A percentile compares a stretch with the other conserved stretches of the same genome.
Conservation (phyloP, 2,329 filamentous ascomycete species). For the Pezicula carpinea region DNA sequence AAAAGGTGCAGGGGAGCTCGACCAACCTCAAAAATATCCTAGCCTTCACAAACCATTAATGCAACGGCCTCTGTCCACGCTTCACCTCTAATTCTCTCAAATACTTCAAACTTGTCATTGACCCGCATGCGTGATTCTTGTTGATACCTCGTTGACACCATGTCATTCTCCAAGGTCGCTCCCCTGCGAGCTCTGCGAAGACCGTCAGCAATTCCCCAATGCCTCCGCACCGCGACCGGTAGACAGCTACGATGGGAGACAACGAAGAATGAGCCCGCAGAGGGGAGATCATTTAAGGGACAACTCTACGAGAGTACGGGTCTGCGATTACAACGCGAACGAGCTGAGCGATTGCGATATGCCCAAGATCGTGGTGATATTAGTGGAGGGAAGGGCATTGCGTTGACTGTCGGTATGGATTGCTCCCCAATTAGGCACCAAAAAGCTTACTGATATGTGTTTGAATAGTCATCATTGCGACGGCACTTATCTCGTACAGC, state of each 20-base stretch:
- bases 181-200: slow-evolving; percentile 21
- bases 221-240: slow-evolving; percentile 16
- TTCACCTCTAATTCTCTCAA: not conserved
- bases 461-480: slow-evolving; percentile 21
- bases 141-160: slow-evolving; percentile 5
- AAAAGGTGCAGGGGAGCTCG: slow-evolving; percentile 1
- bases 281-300: slow-evolving; percentile 44
- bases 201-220: slow-evolving; percentile 11
- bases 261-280: not conserved
- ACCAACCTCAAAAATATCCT: not conserved
- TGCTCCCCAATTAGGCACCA: not conserved
- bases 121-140: not conserved
- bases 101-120: not conserved
- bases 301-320: slow-evolving; percentile 57
- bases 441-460: slow-evolving; percentile 2
- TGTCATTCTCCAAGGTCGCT: slow-evolving; percentile 18
- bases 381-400: slow-evolving; percentile 41
- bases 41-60: not conserved
- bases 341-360: slow-evolving; percentile 48
- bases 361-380: slow-evolving; percentile 35
- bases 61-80: not conserved
- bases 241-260: slow-evolving; percentile 17
- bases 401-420: slow-evolving; percentile 48
- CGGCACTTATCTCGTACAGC: slow-evolving; percentile 40
- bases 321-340: slow-evolving; percentile 49